These are phyloP conservation scores for Escovopsis sp. DNA, from an alignment of 2,329 filamentous ascomycete species.

Conservation along the genomic window DNA sequence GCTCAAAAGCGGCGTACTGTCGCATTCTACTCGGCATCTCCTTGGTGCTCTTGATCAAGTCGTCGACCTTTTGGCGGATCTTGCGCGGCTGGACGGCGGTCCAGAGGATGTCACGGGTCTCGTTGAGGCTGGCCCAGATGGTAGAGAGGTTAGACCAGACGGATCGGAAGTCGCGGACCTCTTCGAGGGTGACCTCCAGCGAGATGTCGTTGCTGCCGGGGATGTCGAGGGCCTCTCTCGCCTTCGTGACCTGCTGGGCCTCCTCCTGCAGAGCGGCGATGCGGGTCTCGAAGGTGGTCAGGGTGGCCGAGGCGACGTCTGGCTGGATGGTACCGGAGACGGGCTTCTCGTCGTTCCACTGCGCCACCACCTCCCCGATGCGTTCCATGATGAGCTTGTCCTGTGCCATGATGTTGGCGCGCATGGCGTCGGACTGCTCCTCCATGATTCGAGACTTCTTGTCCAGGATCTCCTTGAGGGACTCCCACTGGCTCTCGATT, in stretches of 20 bases:
- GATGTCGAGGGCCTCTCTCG: conserved; percentile 90
- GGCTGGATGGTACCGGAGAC: conserved; percentile 89
- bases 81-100: conserved; percentile 91
- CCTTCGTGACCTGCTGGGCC: conserved; percentile 84
- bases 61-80: conserved; percentile 75
- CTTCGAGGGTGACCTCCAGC: conserved; percentile 76
- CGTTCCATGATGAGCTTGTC: conserved; percentile 83
- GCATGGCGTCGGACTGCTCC: conserved; percentile 87
- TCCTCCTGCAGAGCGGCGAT: conserved; percentile 78
- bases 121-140: conserved; percentile 92
- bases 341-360: conserved; percentile 95
- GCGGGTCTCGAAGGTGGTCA: conserved; percentile 68
- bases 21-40: conserved; percentile 99
- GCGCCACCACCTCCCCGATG: conserved; percentile 65
- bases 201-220: conserved; percentile 64
- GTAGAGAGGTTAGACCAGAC: conserved; percentile 93
- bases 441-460: conserved; percentile 92
- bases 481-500: conserved; percentile 90
- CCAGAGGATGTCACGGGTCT: conserved; percentile 86
- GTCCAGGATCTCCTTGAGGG: conserved; percentile 77
- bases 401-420: conserved; percentile 87
- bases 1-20: conserved; percentile 98
- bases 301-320: conserved; percentile 68
- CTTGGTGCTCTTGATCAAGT: conserved; percentile 92
- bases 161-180: conserved; percentile 97